Conservation (phyloP, 202 grass and related monocot species). For the Panicum virgatum region DNA sequence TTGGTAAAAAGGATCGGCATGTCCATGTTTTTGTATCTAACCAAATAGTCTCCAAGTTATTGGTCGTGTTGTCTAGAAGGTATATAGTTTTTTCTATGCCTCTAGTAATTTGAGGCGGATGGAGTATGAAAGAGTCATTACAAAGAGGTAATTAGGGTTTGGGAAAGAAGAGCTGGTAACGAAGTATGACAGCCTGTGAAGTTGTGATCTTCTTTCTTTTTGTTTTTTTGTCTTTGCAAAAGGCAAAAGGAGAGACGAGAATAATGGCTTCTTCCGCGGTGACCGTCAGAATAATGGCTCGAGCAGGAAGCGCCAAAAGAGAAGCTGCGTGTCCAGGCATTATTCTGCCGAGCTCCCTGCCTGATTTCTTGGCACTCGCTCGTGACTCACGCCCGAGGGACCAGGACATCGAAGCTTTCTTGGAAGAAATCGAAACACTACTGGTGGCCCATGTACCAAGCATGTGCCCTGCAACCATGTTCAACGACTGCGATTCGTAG, state of each 20-base stretch:
- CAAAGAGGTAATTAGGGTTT: neutral
- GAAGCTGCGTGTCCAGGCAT: neutral
- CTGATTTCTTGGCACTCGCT: neutral
- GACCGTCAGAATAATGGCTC: neutral
- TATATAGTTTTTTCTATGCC: too few species aligned
- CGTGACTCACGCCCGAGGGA: neutral
- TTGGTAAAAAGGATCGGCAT: too few species aligned
- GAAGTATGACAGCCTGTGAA: too few species aligned
- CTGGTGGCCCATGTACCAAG: too few species aligned
- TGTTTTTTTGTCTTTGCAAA: neutral
- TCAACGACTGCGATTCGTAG: neutral
- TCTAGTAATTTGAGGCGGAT: too few species aligned
- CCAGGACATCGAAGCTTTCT: neutral
- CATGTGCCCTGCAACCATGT: too few species aligned
- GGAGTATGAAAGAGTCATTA: neutral
- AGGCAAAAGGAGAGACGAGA: neutral
- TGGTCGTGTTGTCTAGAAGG: too few species aligned
- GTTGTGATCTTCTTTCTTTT: neutral
- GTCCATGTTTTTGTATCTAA: too few species aligned
- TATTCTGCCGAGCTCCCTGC: neutral
- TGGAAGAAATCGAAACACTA: neutral
- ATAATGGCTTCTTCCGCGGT: neutral
- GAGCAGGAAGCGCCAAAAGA: slow-evolving; percentile 7
- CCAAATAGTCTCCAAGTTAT: too few species aligned
- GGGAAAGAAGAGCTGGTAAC: too few species aligned